Percentiles rank a stretch among this genome's conserved stretches.
These are phyloP conservation scores for Penicillium cataractarum DNA, from an alignment of 495 filamentous ascomycete genomes.

Conservation along the genomic window DNA sequence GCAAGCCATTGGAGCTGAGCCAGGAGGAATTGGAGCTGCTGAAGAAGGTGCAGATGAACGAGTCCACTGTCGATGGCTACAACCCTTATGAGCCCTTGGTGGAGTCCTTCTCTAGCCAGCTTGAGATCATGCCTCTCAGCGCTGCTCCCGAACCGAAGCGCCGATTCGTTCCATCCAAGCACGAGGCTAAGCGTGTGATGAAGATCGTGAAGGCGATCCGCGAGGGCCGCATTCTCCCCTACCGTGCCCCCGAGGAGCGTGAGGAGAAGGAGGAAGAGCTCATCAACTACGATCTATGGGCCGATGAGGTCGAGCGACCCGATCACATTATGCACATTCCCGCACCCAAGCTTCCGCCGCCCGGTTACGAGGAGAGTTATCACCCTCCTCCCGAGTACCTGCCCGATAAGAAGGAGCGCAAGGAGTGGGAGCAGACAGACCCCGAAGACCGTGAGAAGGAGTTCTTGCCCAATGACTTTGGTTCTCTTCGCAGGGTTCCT, in stretches of 20 bases:
- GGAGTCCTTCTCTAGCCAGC: constrained; percentile 88
- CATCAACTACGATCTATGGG: constrained; percentile 91
- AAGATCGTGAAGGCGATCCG: constrained; percentile 95
- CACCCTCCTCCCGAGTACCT: constrained; percentile 96
- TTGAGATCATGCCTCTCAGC: constrained; percentile 92
- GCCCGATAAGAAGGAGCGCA: constrained; percentile 79
- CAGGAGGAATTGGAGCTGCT: constrained; percentile 88
- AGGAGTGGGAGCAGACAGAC: constrained; percentile 86
- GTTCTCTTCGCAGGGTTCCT: constrained; percentile 85
- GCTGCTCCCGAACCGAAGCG: constrained; percentile 94
- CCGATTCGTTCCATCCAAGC: constrained; percentile 95
- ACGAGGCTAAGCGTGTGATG: constrained; percentile 96
- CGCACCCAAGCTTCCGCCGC: constrained; percentile 93
- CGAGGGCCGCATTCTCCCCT: constrained; percentile 92
- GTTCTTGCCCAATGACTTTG: constrained; percentile 79
- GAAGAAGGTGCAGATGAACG: constrained; percentile 87
- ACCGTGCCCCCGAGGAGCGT: constrained; percentile 76
- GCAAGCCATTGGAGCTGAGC: constrained; percentile 85
- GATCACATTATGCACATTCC: constrained; percentile 93
- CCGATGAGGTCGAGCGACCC: constrained; percentile 79
- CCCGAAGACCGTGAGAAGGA: constrained; percentile 90
- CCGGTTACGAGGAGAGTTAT: constrained; percentile 92
- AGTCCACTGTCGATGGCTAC: constrained; percentile 83
- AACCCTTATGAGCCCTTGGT: constrained; percentile 91
- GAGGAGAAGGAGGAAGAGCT: constrained; percentile 70